Evolutionary conservation across 257 asterid species (phyloP).

Genomic region (Apocynum venetum): DNA sequence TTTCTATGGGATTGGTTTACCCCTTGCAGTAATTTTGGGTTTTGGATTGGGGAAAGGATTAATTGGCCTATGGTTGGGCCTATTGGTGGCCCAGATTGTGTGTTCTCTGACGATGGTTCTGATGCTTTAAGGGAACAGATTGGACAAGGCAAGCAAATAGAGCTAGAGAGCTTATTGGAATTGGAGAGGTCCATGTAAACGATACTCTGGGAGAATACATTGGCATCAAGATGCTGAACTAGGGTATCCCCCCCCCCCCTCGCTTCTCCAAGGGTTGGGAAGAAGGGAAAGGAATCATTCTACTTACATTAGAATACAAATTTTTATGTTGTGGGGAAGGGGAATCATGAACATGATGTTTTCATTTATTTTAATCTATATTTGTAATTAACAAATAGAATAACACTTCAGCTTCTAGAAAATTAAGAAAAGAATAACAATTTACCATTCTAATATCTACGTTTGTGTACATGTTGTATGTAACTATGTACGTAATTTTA

Average conservation of each 20-base stretch:
- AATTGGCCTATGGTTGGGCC: slow-evolving; percentile 54
- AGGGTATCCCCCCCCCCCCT: not conserved
- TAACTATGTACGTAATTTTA: too few species aligned
- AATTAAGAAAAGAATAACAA: not conserved
- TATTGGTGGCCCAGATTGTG: slow-evolving; percentile 47
- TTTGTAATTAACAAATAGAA: not conserved
- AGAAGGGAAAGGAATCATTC: not conserved
- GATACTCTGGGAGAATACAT: not conserved
- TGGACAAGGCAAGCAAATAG: slow-evolving; percentile 44
- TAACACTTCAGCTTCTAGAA: not conserved
- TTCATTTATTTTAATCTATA: not conserved
- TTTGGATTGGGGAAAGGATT: slow-evolving; percentile 45
- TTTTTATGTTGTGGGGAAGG: not conserved
- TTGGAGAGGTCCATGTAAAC: slow-evolving; percentile 8
- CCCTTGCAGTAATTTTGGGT: slow-evolving; percentile 47
- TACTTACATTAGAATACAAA: not conserved
- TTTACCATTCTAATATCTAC: too few species aligned
- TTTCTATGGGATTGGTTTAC: slow-evolving; percentile 60
- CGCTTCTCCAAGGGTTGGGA: too few species aligned
- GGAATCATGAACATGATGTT: not conserved
- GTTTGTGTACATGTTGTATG: too few species aligned
- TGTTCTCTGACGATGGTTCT: slow-evolving; percentile 39
- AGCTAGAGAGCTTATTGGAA: slow-evolving; percentile 41
- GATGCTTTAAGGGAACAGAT: slow-evolving; percentile 39
- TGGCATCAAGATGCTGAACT: not conserved